Percentiles rank a stretch among this genome's conserved stretches.
Conservation (phyloP, 768 basidiomycete genomes). For the Sistotremastrum niveocremeum region DNA sequence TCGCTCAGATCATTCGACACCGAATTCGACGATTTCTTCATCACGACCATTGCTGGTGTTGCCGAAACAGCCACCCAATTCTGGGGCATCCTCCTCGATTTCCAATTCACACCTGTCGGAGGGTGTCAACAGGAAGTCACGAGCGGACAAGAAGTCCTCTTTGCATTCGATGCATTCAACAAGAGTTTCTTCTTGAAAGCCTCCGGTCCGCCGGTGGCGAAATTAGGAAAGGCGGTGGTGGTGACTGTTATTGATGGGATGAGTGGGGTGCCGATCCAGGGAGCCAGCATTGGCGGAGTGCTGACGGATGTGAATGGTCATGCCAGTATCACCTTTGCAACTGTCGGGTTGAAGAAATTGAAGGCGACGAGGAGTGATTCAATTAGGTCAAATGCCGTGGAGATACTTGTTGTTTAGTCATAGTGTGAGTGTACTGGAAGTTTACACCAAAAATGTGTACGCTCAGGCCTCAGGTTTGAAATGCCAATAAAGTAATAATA, state of each 20-base stretch:
- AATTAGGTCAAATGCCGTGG: conserved; percentile 20
- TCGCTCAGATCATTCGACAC: conserved; percentile 18
- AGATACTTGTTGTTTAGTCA: conserved; percentile 1
- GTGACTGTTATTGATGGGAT: conserved; percentile 26
- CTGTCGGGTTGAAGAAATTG: conserved; percentile 12
- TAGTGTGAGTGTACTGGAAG: too few species aligned
- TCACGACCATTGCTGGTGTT: conserved; percentile 23
- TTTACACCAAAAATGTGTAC: too few species aligned
- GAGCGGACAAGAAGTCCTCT: conserved; percentile 19
- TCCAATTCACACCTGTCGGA: conserved; percentile 22
- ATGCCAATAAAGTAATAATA: too few species aligned
- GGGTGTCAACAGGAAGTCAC: conserved; percentile 28
- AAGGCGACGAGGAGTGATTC: conserved; percentile 22
- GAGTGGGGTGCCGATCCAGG: conserved; percentile 19
- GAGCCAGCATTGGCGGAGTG: conserved; percentile 18
- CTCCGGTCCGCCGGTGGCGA: conserved; percentile 16
- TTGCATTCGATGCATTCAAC: conserved; percentile 26
- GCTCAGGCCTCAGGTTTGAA: too few species aligned
- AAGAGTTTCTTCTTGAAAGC: conserved; percentile 22
- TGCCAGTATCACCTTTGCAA: conserved; percentile 16
- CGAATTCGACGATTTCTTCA: conserved; percentile 30
- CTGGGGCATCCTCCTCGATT: conserved; percentile 26
- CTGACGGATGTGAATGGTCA: conserved; percentile 14
- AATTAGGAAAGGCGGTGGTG: conserved; percentile 13
- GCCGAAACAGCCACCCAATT: conserved; percentile 19